These are phyloP conservation scores for Ceratobasidium sp. DNA, from an alignment of 1,284 basidiomycete species.

Conservation along the genomic window DNA sequence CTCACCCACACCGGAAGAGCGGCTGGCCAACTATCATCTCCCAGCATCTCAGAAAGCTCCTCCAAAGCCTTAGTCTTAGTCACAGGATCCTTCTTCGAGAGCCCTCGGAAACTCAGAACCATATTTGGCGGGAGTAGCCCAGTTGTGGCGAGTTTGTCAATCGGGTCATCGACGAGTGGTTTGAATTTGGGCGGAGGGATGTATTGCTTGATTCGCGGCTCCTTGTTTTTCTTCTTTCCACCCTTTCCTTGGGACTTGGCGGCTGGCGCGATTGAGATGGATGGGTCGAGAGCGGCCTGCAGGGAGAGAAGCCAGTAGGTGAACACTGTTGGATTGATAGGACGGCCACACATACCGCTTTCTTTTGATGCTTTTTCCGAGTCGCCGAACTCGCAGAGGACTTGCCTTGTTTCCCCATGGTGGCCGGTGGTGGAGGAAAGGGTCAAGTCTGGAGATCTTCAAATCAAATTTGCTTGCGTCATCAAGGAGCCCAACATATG, in stretches of 20 bases:
- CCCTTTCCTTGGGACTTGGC: constrained; percentile 66
- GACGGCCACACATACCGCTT: constrained; percentile 59
- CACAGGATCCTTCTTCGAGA: constrained; percentile 93
- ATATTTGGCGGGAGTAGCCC: constrained; percentile 84
- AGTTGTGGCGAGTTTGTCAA: constrained; percentile 89
- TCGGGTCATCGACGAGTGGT: constrained; percentile 88
- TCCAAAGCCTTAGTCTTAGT: constrained; percentile 92
- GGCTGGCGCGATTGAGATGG: constrained; percentile 51
- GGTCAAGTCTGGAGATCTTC: neutral
- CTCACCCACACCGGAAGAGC: constrained; percentile 90
- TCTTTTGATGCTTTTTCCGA: constrained; percentile 87
- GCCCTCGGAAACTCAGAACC: constrained; percentile 82
- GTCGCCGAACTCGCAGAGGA: constrained; percentile 81
- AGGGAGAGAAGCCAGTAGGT: neutral
- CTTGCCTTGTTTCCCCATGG: constrained; percentile 48
- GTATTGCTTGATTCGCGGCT: constrained; percentile 76
- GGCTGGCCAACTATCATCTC: constrained; percentile 63
- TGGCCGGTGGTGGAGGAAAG: neutral
- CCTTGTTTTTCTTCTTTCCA: constrained; percentile 66
- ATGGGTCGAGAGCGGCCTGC: constrained; percentile 36
- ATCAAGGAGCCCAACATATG: constrained; percentile 2
- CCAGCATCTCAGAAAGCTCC: constrained; percentile 68
- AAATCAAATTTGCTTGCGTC: constrained; percentile 25
- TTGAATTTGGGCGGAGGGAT: constrained; percentile 90
- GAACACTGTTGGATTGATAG: too few relatives aligned